Conservation (phyloP, 768 basidiomycete genomes). For the Grammothele lineata region DNA sequence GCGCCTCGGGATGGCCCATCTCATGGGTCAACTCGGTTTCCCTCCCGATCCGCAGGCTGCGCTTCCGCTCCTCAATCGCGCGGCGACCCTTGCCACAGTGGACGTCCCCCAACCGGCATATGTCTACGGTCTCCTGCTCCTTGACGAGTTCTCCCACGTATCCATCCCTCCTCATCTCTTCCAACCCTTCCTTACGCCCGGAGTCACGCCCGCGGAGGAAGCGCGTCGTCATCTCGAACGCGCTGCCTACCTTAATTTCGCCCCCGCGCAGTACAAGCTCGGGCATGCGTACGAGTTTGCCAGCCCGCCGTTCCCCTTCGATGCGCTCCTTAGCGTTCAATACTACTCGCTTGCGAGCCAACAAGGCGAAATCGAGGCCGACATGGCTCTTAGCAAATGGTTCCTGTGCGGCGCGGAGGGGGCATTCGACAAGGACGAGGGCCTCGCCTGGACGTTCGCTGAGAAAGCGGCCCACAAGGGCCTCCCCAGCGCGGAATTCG, state of each 20-base stretch:
- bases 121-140: slow-evolving; percentile 82
- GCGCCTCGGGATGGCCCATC: slow-evolving; percentile 91
- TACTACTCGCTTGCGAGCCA: slow-evolving; percentile 84
- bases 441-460: slow-evolving; percentile 83
- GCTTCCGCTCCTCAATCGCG: slow-evolving; percentile 68
- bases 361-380: slow-evolving; percentile 86
- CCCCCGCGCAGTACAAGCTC: slow-evolving; percentile 88
- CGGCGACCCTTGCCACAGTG: slow-evolving; percentile 69
- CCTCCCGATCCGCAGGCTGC: slow-evolving; percentile 50
- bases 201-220: slow-evolving; percentile 46
- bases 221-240: slow-evolving; percentile 77
- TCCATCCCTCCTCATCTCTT: slow-evolving; percentile 49
- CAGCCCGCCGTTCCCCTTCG: slow-evolving; percentile 77
- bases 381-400: slow-evolving; percentile 98
- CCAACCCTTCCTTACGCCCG: slow-evolving; percentile 48
- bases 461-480: slow-evolving; percentile 78
- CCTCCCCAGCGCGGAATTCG: slow-evolving; percentile 83
- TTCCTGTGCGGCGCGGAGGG: slow-evolving; percentile 84
- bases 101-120: slow-evolving; percentile 87
- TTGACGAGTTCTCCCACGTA: slow-evolving; percentile 75
- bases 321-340: slow-evolving; percentile 85
- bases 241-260: slow-evolving; percentile 80
- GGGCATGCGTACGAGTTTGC: slow-evolving; percentile 94
- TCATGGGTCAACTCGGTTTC: slow-evolving; percentile 82
- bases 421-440: slow-evolving; percentile 83